phyloP scores from a whole-genome alignment of 768 basidiomycete species.

The Trametes punicea region DNA sequence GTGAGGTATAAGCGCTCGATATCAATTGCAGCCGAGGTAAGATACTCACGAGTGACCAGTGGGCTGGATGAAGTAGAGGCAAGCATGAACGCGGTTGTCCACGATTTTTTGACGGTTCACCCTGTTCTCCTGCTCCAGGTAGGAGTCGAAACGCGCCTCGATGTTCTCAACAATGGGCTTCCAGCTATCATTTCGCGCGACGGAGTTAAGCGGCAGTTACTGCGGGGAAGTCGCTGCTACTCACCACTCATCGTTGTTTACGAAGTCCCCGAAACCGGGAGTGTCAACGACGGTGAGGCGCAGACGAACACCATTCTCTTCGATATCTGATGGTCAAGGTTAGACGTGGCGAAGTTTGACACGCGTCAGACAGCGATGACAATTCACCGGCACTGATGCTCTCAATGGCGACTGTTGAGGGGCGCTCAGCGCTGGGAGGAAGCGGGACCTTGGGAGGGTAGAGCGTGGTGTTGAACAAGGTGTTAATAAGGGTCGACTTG shows the following conservation, averaged over 20 bases:
- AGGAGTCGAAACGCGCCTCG: constrained; percentile 95
- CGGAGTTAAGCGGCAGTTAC: constrained; percentile 19
- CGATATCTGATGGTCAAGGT: constrained; percentile 69
- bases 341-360: background rate
- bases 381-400: constrained; percentile 91
- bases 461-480: constrained; percentile 94
- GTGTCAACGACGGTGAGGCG: constrained; percentile 99
- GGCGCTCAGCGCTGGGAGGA: constrained; percentile 79
- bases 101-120: constrained; percentile 92
- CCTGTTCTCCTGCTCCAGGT: constrained; percentile 97
- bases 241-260: constrained; percentile 98
- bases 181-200: constrained; percentile 58
- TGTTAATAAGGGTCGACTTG: constrained; percentile 98
- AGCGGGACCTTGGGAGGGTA: constrained; percentile 86
- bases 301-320: constrained; percentile 95
- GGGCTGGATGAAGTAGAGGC: constrained; percentile 98
- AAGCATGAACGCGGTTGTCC: constrained; percentile 98
- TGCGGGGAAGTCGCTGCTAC: constrained; percentile 15
- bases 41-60: constrained; percentile 90
- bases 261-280: constrained; percentile 98
- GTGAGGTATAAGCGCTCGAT: constrained; percentile 1
- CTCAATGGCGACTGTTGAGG: constrained; percentile 96
- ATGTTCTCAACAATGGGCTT: constrained; percentile 98
- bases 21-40: background rate
- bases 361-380: background rate